phyloP scores from a whole-genome alignment of 2,329 filamentous ascomycete genomes.

The Westerdykella ornata region DNA sequence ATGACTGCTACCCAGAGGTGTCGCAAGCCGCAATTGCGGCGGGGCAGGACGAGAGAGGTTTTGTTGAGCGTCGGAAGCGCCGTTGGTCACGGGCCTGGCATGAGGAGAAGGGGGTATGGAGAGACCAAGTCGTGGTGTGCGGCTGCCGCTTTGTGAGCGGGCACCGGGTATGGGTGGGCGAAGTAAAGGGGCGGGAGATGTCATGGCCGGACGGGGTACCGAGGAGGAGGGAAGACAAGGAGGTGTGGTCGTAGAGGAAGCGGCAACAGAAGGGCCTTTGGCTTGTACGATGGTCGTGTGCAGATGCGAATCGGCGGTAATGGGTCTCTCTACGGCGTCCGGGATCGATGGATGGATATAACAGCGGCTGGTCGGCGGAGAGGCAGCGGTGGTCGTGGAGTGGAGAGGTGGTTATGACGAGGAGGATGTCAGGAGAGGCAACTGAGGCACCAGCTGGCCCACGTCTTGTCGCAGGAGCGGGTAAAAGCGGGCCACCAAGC shows the following conservation, averaged over 20 bases:
- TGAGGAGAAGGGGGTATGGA: conserved; percentile 85
- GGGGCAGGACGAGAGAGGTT: conserved; percentile 53
- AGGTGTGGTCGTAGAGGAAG: no score
- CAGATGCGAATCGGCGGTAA: background rate
- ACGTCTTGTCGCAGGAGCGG: no score
- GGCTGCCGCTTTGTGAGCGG: conserved; percentile 50
- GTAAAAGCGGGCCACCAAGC: no score
- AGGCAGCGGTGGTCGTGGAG: no score
- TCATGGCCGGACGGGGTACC: conserved; percentile 49
- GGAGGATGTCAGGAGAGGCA: conserved; percentile 1
- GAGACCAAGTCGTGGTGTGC: conserved; percentile 73
- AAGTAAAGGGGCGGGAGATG: conserved; percentile 71
- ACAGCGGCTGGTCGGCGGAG: no score
- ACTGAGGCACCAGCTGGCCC: no score
- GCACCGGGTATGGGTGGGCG: conserved; percentile 72
- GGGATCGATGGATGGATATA: no score
- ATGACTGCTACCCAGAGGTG: conserved; percentile 74
- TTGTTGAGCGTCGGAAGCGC: conserved; percentile 38
- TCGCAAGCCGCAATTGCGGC: conserved; percentile 77
- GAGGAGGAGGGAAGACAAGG: no score
- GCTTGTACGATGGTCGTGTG: background rate
- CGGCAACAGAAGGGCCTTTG: no score
- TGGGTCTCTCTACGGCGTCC: background rate
- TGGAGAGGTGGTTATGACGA: no score
- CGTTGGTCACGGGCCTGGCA: conserved; percentile 67